Conservation (phyloP, 305 asterid genomes). For the Solanum hybrid region DNA sequence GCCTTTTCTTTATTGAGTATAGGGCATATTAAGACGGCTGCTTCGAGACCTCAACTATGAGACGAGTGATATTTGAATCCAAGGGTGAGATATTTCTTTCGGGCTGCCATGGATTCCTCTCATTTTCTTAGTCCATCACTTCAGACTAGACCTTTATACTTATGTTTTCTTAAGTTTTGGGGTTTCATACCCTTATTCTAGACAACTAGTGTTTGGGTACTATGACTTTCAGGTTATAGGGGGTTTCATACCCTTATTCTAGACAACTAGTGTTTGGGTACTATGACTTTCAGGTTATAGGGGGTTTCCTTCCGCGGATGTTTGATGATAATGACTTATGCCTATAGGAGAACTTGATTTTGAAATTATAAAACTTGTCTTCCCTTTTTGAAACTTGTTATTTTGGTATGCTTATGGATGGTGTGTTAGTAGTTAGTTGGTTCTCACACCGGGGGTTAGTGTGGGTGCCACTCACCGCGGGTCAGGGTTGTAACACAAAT, state of each 20-base stretch:
- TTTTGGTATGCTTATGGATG: neutral
- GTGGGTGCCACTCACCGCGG: neutral
- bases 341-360: neutral
- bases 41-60: neutral
- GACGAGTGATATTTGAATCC: neutral
- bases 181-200: neutral
- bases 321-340: neutral
- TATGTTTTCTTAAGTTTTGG: neutral
- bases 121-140: neutral
- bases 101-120: neutral
- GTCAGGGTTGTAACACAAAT: neutral
- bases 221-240: neutral
- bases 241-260: neutral
- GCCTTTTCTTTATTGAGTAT: neutral
- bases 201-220: neutral
- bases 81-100: neutral
- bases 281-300: neutral
- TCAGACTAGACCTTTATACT: neutral
- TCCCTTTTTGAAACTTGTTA: neutral
- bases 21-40: neutral
- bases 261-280: neutral
- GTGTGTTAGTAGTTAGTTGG: neutral
- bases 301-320: neutral
- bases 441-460: neutral
- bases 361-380: neutral